These are phyloP conservation scores for Casuarina cunninghamiana DNA, from an alignment of 306 rosid genomes.

Conservation along the genomic window DNA sequence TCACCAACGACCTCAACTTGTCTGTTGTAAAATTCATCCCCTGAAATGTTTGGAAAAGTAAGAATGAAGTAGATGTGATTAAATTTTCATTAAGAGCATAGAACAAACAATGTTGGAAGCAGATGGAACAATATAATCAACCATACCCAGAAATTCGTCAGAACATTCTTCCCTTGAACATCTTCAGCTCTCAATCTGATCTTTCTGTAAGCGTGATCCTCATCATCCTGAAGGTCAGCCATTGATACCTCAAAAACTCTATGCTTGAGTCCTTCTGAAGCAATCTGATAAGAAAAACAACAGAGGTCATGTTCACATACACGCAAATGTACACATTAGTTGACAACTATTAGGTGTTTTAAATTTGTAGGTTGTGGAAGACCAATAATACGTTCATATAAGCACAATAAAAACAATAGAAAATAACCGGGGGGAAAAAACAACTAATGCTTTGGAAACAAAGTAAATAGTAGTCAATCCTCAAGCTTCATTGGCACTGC, in stretches of 20 bases:
- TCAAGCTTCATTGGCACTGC: not conserved
- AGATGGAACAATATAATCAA: not conserved
- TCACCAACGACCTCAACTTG: conserved; percentile 85
- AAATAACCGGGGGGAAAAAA: not conserved
- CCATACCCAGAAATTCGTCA: conserved; percentile 92
- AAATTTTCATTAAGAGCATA: not conserved
- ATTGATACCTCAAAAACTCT: conserved; percentile 87
- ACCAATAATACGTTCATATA: not conserved
- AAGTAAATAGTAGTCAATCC: not conserved
- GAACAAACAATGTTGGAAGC: not conserved
- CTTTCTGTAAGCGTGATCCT: conserved; percentile 96
- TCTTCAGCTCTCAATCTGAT: conserved; percentile 94
- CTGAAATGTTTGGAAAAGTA: conserved; percentile 28
- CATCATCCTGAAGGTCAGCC: conserved; percentile 95
- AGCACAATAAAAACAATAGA: not conserved
- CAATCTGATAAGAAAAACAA: conserved; percentile 56
- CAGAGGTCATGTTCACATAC: not conserved
- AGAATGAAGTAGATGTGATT: not conserved
- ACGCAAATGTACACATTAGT: not conserved
- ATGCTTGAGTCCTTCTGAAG: conserved; percentile 95
- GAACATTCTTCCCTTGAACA: conserved; percentile 82
- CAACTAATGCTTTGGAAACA: not conserved
- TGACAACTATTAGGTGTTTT: too few species aligned
- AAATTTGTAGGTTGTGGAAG: too few species aligned
- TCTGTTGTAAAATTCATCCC: conserved; percentile 92